Base-by-base conservation (phyloP, 441 rosid species). In the Geranium incanum region DNA sequence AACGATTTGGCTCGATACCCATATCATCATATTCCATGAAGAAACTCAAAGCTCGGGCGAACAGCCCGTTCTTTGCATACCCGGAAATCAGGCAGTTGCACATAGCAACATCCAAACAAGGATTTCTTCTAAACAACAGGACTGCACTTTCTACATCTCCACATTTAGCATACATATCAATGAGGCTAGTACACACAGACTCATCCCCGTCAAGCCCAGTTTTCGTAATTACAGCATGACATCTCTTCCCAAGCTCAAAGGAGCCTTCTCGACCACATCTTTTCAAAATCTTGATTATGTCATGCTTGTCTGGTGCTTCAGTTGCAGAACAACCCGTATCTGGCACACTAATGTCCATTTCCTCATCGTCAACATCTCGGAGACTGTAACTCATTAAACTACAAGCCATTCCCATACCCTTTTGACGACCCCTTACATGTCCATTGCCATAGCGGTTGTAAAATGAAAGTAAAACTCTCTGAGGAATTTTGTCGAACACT, bases 141-240 rank as follows among this genome's bases (percentile, higher is more conserved):
- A 77, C 64, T 3, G 82, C 82, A 11, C 76, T 70, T 18, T 65
- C 76, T 6, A 77, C 50, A 11, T 69, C 74, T 52, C 79, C 79
- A 72, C 84, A 76, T 77, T 78, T 83, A 28, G 81, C 78, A 72
- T 80, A 83, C 86, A 80, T 80, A 66, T 78, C 79, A 38, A 80
- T 41, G 60, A 83, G 79, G 67, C 81, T 82, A 41, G 81, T 78
- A 3, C 57, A 36, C 66, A 83, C 74, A 70, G 81, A 83, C 43
- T 68, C 70, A 60, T 81, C 81, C 16, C 8, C 78, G 0, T 19
- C 68, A 63, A 77, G 67, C 23, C 77, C 77, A 38, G 1, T 52
- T 77, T 81, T 81, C 5, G 71, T 59, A 15, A 79, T 64, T 65
- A 79, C 21, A 75, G 75, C 79, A 74, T 83, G 86, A 72, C 71